Conservation (phyloP, 2,329 filamentous ascomycete genomes). For the Talaromyces sp. region DNA sequence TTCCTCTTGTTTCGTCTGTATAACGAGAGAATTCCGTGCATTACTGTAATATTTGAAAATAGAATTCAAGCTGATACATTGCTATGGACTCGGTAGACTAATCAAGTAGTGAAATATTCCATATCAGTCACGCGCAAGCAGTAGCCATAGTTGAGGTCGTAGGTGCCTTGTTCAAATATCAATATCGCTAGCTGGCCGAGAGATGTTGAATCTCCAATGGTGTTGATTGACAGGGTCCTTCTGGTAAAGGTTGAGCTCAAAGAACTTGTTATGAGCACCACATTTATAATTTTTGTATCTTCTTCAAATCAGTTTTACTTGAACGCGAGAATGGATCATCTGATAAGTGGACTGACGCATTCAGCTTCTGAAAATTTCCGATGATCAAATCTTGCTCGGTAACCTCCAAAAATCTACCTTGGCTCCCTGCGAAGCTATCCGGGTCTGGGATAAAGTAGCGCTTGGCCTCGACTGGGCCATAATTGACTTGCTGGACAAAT, state of each 20-base stretch:
- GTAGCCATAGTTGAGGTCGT: too few relatives aligned
- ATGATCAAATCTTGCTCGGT: too few relatives aligned
- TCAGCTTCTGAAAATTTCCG: too few relatives aligned
- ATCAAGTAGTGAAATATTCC: too few relatives aligned
- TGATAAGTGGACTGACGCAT: too few relatives aligned
- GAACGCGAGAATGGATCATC: too few relatives aligned
- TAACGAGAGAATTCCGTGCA: too few relatives aligned
- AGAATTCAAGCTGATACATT: too few relatives aligned
- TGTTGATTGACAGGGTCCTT: conserved; percentile 44
- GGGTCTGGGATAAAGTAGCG: conserved; percentile 36
- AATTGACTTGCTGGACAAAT: conserved; percentile 44
- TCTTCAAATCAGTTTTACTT: not conserved
- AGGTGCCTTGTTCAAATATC: conserved; percentile 20
- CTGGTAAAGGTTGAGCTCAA: conserved; percentile 48
- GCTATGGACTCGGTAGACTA: too few relatives aligned
- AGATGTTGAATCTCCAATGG: conserved; percentile 43
- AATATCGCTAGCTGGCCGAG: conserved; percentile 38
- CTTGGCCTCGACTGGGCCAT: conserved; percentile 41
- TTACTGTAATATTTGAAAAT: too few relatives aligned
- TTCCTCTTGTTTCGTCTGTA: too few relatives aligned
- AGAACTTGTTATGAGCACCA: conserved; percentile 42
- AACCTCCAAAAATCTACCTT: conserved; percentile 16
- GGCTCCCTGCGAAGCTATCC: conserved; percentile 24
- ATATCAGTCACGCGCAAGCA: too few relatives aligned
- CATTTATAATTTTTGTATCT: conserved; percentile 49